Conservation (phyloP, 352 stramenopile species). For the Labyrinthula sp. region DNA sequence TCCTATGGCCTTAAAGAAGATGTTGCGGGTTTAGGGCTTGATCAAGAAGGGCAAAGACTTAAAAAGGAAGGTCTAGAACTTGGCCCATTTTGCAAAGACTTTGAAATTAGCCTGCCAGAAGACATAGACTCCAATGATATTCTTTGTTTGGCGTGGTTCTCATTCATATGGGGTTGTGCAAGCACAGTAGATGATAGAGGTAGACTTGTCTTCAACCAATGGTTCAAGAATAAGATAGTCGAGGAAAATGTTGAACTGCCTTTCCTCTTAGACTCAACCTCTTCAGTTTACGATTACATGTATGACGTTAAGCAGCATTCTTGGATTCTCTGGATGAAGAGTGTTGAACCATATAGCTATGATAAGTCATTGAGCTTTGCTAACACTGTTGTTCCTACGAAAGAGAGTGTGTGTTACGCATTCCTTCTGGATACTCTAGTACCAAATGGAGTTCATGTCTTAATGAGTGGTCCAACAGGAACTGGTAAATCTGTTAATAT, state of each 20-base stretch:
- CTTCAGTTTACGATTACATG: constrained; percentile 44
- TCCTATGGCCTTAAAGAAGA: too few relatives aligned
- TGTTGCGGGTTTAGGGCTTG: constrained; percentile 35
- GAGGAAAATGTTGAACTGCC: constrained; percentile 2
- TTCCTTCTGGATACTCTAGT: constrained; percentile 69
- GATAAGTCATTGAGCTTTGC: constrained; percentile 52
- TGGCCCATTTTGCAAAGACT: too few relatives aligned
- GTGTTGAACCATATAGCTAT: constrained; percentile 57
- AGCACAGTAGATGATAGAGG: constrained; percentile 59
- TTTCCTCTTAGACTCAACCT: constrained; percentile 35
- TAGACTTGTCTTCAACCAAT: constrained; percentile 54
- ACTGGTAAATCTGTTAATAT: constrained; percentile 83
- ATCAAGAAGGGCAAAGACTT: constrained; percentile 31
- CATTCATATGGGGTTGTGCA: constrained; percentile 64
- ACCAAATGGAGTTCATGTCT: constrained; percentile 52
- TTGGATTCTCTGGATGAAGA: constrained; percentile 71
- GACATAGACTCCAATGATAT: constrained; percentile 57
- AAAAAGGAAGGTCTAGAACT: constrained; percentile 3
- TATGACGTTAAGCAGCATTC: constrained; percentile 46
- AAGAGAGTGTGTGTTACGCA: constrained; percentile 66
- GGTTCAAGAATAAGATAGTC: constrained; percentile 51
- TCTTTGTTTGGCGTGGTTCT: constrained; percentile 69
- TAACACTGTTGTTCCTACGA: constrained; percentile 72
- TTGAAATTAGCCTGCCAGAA: constrained; percentile 46
- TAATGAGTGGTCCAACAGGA: constrained; percentile 68